Base-by-base conservation (phyloP, 169 alveolate species). In the Plasmodium gallinaceum region DNA sequence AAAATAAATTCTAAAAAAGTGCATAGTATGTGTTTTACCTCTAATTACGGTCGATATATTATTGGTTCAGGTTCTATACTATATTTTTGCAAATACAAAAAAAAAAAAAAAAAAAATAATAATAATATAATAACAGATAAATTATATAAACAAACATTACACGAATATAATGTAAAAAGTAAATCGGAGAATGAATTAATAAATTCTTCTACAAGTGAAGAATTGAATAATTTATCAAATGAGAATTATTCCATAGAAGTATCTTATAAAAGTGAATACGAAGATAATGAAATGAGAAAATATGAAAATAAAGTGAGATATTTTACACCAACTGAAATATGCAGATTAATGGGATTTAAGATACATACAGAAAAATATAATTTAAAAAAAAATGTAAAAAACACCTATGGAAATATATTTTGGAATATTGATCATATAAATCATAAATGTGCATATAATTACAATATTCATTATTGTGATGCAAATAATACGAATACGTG, bases 61-160 rank as follows among this genome's bases (percentile, higher is more conserved):
- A 83, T 68, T 48, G 91, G 91, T 0, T 83, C 91, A n/a, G 91
- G 91, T 20, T 83, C 91, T 39, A 72, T 83, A 10, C 39, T 83
- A 14, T 83, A 78, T 62, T 69, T 68, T 32, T 39, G 45, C 10
- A 57, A 24, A 57, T 16, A 16, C 60, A 68, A 46, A 22, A 2
- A 65, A n/a, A 52, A 68, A 45, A 32, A 20, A 43, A 18, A 46
- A 22, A 2, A 70, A 70, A 70, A 22, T 20, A n/a, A 22, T 24
- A 10, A 10, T 48, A 9, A 14, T 57, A 14, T 0, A 57, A 57
- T 18, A 18, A 1, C 9, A 9, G 32, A 57, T 1, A 7, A 32
- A 32, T 1, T 4, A 32, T 32, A 32, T 32, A 32, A 32, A 32
- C 6, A 32, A 2, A 32, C 39, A 32, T 32, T 32, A 32, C 4